Conservation (phyloP, 2,329 filamentous ascomycete genomes). For the Ophiocordyceps sinensis region DNA sequence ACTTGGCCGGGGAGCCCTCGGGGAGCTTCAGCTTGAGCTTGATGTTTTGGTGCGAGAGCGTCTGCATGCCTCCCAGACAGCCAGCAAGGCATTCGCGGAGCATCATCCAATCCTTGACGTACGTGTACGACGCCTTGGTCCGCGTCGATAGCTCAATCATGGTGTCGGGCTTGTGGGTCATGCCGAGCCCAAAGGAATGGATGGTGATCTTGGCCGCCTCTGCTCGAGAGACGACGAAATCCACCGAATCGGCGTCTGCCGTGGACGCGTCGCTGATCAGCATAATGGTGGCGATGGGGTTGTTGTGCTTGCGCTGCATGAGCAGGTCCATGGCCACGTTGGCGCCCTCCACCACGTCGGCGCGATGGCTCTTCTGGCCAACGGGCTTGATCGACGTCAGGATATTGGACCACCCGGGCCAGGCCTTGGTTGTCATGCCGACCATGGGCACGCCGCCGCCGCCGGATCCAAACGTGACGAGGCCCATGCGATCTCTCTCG, state of each 20-base stretch:
- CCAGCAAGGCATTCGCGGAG: constrained; percentile 89
- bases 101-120: constrained; percentile 99
- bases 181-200: constrained; percentile 87
- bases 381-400: constrained; percentile 81
- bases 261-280: constrained; percentile 96
- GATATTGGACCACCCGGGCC: constrained; percentile 81
- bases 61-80: constrained; percentile 82
- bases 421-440: constrained; percentile 94
- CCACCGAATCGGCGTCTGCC: constrained; percentile 85
- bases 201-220: constrained; percentile 97
- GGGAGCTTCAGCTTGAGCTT: constrained; percentile 89
- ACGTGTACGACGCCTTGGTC: constrained; percentile 94
- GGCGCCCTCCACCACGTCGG: constrained; percentile 92
- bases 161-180: constrained; percentile 96
- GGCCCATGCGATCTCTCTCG: constrained; percentile 87
- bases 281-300: constrained; percentile 88
- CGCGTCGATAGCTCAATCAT: constrained; percentile 95
- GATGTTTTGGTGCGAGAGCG: constrained; percentile 94
- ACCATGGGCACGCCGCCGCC: constrained; percentile 87
- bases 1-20: constrained; percentile 93
- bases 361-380: constrained; percentile 89
- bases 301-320: constrained; percentile 94
- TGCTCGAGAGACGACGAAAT: constrained; percentile 92
- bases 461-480: constrained; percentile 93
- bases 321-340: constrained; percentile 97